Evolutionary conservation across 139 green algal species (phyloP), one percentile per base, ranked within the genome.

Genomic region (Chlorella sp.): DNA sequence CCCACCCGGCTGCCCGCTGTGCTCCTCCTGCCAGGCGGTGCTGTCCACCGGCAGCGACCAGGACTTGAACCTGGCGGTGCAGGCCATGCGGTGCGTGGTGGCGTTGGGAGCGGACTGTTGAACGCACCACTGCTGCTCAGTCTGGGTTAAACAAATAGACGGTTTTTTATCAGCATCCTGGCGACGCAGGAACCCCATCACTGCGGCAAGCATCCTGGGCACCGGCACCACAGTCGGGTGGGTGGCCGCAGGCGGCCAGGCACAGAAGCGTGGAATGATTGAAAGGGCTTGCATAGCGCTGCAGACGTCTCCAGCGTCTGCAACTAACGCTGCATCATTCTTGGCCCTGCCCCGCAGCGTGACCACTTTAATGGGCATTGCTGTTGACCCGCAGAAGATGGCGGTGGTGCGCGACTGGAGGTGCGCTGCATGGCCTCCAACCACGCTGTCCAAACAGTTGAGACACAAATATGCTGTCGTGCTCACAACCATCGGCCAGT

Each of bases 181-280:
- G n/a, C n/a, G n/a, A n/a, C n/a, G n/a, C 81, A 85, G 80, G 32
- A 78, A 78, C 56, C 56, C 81, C 51, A 86, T 78, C 51, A 78
- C 87, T 20, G 18, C 62, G 0, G 23, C 72, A 17, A 74, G 64
- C 63, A 83, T 83, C 20, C 41, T 83, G 28, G 78, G 63, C 39
- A 83, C 78, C 30, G 78, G 78, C 28, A 44, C 78, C 3, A 65
- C 63, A 3, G 78, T 83, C 1, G 78, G 76, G 76, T 82, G 60
- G 39, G 51, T 60, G 13, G 11, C 51, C 2, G 44, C 7, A 11
- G 44, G 44, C 44, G 11, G 44, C 11, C 44, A n/a, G n/a, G n/a
- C n/a, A n/a, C n/a, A n/a, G n/a, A n/a, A n/a, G n/a, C n/a, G n/a
- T n/a, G n/a, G n/a, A n/a, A n/a, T n/a, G n/a, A n/a, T n/a, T n/a